Conservation (phyloP, 768 basidiomycete genomes). For the Termitomyces sp. region DNA sequence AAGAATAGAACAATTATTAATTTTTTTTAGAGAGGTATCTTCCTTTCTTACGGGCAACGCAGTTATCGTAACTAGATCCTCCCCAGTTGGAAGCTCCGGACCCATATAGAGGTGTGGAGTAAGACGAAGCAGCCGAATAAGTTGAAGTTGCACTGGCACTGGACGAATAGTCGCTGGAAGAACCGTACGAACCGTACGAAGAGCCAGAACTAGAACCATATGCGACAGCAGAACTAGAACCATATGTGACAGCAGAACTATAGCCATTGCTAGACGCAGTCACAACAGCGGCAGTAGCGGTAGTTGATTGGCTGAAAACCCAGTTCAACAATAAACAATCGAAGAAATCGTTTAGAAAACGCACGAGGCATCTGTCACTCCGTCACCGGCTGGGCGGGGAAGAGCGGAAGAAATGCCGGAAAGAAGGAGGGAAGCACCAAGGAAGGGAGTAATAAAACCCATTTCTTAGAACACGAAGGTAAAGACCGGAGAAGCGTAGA, state of each 20-base stretch:
- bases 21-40: neutral
- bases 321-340: neutral
- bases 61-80: constrained; percentile 53
- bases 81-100: constrained; percentile 59
- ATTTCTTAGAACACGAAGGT: constrained; percentile 39
- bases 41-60: constrained; percentile 58
- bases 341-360: constrained; percentile 12
- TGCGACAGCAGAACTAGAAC: constrained; percentile 7
- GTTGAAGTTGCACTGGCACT: constrained; percentile 16
- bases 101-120: constrained; percentile 49
- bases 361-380: constrained; percentile 30
- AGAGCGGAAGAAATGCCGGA: constrained; percentile 46
- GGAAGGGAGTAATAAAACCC: constrained; percentile 50
- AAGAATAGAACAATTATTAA: neutral
- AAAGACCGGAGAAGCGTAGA: constrained; percentile 40
- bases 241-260: constrained; percentile 10
- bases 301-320: neutral
- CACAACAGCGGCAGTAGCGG: neutral
- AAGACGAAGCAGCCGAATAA: constrained; percentile 19
- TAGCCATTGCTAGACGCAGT: constrained; percentile 4
- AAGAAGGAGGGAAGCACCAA: constrained; percentile 49
- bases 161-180: constrained; percentile 16
- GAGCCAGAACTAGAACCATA: constrained; percentile 17
- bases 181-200: constrained; percentile 11
- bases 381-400: constrained; percentile 31